Conservation (phyloP, 495 filamentous ascomycete species). For the Aspergillus affinis region DNA sequence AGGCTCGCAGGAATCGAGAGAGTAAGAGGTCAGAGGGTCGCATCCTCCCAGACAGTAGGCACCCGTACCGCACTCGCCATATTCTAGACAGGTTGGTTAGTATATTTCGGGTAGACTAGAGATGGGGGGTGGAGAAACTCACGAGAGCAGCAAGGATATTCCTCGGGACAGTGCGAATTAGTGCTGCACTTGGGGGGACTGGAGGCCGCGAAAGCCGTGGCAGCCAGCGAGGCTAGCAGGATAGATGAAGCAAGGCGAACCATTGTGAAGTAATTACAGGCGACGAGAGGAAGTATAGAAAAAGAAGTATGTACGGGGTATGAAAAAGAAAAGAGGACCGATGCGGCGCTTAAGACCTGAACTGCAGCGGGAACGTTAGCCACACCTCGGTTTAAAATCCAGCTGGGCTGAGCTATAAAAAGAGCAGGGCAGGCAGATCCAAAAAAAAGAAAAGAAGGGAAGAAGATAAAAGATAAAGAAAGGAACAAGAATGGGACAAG, state of each 20-base stretch:
- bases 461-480: slow-evolving; percentile 9
- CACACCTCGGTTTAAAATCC: slow-evolving; percentile 1
- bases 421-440: neutral
- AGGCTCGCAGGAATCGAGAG: slow-evolving; percentile 82
- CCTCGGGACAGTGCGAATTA: slow-evolving; percentile 67
- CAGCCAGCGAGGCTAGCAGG: slow-evolving; percentile 36
- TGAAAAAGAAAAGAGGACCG: slow-evolving; percentile 8
- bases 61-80: slow-evolving; percentile 89
- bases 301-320: slow-evolving; percentile 6
- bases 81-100: slow-evolving; percentile 57
- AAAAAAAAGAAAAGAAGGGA: slow-evolving; percentile 8
- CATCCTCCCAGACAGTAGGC: slow-evolving; percentile 96
- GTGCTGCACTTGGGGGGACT: slow-evolving; percentile 48
- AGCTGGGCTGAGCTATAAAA: neutral
- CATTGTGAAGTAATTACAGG: slow-evolving; percentile 22
- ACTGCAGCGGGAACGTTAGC: slow-evolving; percentile 1
- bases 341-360: slow-evolving; percentile 4
- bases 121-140: slow-evolving; percentile 41
- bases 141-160: slow-evolving; percentile 91
- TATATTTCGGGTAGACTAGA: neutral
- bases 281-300: neutral
- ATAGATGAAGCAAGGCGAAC: slow-evolving; percentile 36
- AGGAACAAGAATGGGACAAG: neutral
- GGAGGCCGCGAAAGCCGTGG: slow-evolving; percentile 29
- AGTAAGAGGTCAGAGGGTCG: slow-evolving; percentile 78